Evolutionary conservation across 805 yeast genomes (phyloP).

Genomic region (Tetrapisispora namnaoensis): DNA sequence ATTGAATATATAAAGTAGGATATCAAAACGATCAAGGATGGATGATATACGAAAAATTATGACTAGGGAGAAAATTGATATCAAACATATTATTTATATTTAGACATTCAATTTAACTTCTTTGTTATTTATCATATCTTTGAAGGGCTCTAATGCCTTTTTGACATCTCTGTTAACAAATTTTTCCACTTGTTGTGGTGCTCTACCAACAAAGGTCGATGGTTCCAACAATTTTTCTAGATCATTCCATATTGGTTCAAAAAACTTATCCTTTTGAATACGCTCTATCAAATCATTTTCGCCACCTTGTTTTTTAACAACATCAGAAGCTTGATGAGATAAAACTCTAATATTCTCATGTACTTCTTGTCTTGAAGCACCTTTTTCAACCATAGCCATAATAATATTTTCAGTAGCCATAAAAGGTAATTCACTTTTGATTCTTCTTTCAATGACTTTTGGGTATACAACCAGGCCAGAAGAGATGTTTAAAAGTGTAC

Average conservation of each 20-base stretch:
- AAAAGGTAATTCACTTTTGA: conserved; percentile 88
- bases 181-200: conserved; percentile 95
- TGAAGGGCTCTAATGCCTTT: conserved; percentile 64
- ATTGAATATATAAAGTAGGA: neutral
- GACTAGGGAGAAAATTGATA: no score
- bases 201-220: conserved; percentile 92
- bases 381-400: conserved; percentile 99
- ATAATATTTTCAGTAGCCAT: conserved; percentile 99
- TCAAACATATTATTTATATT: neutral
- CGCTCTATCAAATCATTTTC: conserved; percentile 94
- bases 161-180: conserved; percentile 79
- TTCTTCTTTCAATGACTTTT: conserved; percentile 95
- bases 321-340: conserved; percentile 94
- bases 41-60: no score
- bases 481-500: conserved; percentile 84
- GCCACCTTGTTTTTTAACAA: conserved; percentile 96
- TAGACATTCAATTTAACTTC: conserved; percentile 75
- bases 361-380: conserved; percentile 96
- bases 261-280: conserved; percentile 64
- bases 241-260: conserved; percentile 80
- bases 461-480: conserved; percentile 97
- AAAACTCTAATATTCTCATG: conserved; percentile 96
- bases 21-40: neutral
- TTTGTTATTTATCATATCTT: conserved; percentile 48
- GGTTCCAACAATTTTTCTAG: conserved; percentile 81